These are phyloP conservation scores for Nigrospora oryzae DNA, from an alignment of 2,329 filamentous ascomycete genomes.

Conservation along the genomic window DNA sequence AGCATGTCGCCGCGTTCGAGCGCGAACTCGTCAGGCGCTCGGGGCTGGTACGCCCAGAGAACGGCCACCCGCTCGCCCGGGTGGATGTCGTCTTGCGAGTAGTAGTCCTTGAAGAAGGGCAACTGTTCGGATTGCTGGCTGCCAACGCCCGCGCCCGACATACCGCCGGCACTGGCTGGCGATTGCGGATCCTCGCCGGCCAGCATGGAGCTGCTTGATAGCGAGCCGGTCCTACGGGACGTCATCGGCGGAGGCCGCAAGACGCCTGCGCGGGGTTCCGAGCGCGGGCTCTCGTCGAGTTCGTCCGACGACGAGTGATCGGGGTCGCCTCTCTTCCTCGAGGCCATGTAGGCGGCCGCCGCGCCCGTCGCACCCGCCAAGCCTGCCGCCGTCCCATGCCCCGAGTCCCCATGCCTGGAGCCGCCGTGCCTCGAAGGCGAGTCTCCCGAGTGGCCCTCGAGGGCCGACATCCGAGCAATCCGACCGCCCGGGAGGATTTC, in stretches of 20 bases:
- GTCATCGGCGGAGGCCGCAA: slow-evolving; percentile 49
- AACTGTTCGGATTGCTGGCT: slow-evolving; percentile 94
- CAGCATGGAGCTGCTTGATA: slow-evolving; percentile 76
- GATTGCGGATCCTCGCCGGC: slow-evolving; percentile 65
- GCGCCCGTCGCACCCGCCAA: slow-evolving; percentile 35
- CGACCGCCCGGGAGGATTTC: slow-evolving; percentile 78
- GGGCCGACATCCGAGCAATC: slow-evolving; percentile 89
- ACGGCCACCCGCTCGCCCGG: slow-evolving; percentile 83
- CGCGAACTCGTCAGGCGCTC: slow-evolving; percentile 86
- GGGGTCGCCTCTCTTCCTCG: slow-evolving; percentile 39
- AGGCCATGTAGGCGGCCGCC: slow-evolving; percentile 37
- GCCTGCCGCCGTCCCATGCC: slow-evolving; percentile 15
- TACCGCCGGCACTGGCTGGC: slow-evolving; percentile 61
- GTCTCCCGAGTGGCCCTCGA: slow-evolving; percentile 66
- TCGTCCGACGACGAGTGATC: slow-evolving; percentile 64
- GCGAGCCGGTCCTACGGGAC: slow-evolving; percentile 71
- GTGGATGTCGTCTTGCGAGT: slow-evolving; percentile 92
- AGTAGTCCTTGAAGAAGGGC: slow-evolving; percentile 97
- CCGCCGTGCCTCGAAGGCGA: slow-evolving; percentile 46
- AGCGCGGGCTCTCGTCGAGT: slow-evolving; percentile 64
- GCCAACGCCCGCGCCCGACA: slow-evolving; percentile 67
- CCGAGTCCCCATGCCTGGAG: slow-evolving; percentile 34
- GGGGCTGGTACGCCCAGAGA: slow-evolving; percentile 94
- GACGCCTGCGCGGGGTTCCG: slow-evolving; percentile 47
- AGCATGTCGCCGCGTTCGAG: slow-evolving; percentile 96